Conservation (phyloP, 2,329 filamentous ascomycete genomes). For the Monosporascus ibericus region DNA sequence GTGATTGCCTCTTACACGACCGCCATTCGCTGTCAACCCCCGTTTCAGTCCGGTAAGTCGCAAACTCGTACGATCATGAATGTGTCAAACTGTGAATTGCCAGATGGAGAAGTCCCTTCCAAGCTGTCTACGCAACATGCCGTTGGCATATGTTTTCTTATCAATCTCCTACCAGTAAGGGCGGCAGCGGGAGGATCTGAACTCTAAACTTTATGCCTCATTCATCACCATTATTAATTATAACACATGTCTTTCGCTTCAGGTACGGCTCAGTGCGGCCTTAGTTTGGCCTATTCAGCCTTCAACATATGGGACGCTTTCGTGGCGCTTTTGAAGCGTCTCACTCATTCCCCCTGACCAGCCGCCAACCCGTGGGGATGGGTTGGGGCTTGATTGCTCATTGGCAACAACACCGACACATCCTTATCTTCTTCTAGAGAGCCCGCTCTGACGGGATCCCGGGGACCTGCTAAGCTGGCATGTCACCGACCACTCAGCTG, state of each 20-base stretch:
- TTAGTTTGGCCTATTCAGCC: slow-evolving; percentile 1
- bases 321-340: slow-evolving; percentile 6
- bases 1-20: slow-evolving; percentile 14
- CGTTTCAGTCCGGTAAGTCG: neutral
- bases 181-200: neutral
- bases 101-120: neutral
- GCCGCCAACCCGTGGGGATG: neutral
- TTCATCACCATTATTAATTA: slow-evolving; percentile 8
- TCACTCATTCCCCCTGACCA: slow-evolving; percentile 5
- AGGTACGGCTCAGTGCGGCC: slow-evolving; percentile 3
- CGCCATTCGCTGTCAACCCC: neutral
- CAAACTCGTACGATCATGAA: too few relatives aligned
- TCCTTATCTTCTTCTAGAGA: slow-evolving; percentile 2
- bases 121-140: neutral
- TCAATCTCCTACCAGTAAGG: neutral
- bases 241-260: slow-evolving; percentile 1
- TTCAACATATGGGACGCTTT: neutral
- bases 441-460: slow-evolving; percentile 4
- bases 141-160: neutral
- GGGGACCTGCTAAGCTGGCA: slow-evolving; percentile 14
- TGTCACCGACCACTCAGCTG: slow-evolving; percentile 18
- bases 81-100: too few relatives aligned
- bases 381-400: neutral
- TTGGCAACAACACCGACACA: neutral
- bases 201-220: neutral